Percentiles rank a stretch among this genome's conserved stretches.
Evolutionary conservation across 2,329 filamentous ascomycete genomes (phyloP).

Genomic region (Fusarium longipes): DNA sequence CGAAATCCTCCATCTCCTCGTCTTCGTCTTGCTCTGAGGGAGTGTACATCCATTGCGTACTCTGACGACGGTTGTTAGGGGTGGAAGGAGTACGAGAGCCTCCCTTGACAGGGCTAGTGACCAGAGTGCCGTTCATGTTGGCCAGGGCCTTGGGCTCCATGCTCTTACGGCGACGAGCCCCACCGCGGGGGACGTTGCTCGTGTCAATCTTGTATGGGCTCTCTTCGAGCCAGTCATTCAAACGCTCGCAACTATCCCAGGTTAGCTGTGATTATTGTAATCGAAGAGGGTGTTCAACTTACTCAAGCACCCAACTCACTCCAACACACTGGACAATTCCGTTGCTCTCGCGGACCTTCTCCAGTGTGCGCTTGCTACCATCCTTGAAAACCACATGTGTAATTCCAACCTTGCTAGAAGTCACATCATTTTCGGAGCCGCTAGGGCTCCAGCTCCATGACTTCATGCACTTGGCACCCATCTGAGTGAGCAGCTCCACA

Average conservation of each 20-base stretch:
- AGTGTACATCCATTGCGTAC: conserved; percentile 65
- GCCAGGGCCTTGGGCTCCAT: conserved; percentile 81
- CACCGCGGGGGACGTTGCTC: conserved; percentile 73
- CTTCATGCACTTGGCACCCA: conserved; percentile 84
- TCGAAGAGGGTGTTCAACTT: conserved; percentile 55
- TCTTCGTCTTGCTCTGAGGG: conserved; percentile 60
- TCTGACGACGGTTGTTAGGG: conserved; percentile 64
- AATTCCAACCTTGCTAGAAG: conserved; percentile 72
- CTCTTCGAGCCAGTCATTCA: conserved; percentile 82
- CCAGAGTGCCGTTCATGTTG: conserved; percentile 74
- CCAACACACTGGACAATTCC: conserved; percentile 87
- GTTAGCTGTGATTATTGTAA: conserved; percentile 44
- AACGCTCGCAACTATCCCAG: conserved; percentile 73
- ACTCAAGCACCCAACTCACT: conserved; percentile 90
- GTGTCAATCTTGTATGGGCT: conserved; percentile 75
- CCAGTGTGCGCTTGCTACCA: conserved; percentile 80
- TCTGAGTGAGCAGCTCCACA: conserved; percentile 79
- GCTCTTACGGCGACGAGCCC: conserved; percentile 78
- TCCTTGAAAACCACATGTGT: conserved; percentile 94
- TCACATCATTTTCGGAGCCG: conserved; percentile 51
- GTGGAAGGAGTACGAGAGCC: conserved; percentile 57
- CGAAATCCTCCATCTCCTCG: conserved; percentile 54
- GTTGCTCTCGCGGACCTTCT: conserved; percentile 78
- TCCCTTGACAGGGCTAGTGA: conserved; percentile 56
- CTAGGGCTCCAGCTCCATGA: conserved; percentile 78